These are phyloP conservation scores for barley (Hordeum vulgare) DNA, from an alignment of 176 grass and related monocot genomes.

Conservation along the genomic window DNA sequence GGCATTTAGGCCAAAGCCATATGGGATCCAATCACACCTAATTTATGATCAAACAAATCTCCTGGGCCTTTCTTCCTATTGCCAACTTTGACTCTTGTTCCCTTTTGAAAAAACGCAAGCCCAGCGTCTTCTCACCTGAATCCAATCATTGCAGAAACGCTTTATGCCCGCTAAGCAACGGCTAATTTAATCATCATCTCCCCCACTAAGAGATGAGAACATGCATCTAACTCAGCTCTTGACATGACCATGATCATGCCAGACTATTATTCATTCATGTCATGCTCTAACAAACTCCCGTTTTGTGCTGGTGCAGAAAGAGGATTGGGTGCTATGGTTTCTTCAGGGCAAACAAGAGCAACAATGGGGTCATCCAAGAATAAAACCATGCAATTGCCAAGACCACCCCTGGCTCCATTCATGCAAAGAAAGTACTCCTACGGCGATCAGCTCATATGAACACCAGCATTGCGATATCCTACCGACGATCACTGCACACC, in stretches of 20 bases:
- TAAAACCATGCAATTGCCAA: not conserved
- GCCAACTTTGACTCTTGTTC: not conserved
- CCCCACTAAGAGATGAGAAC: constrained; percentile 4
- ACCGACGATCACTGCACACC: not conserved
- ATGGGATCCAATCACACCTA: constrained; percentile 20
- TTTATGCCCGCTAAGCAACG: constrained; percentile 1
- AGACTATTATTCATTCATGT: not conserved
- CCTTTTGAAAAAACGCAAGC: not conserved
- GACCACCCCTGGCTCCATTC: not conserved
- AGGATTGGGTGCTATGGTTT: constrained; percentile 44
- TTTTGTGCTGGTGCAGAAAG: constrained; percentile 33
- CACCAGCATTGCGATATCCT: not conserved
- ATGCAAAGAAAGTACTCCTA: not conserved
- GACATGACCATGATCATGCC: not conserved
- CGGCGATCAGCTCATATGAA: not conserved
- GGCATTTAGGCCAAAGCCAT: not conserved
- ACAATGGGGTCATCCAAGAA: constrained; percentile 10
- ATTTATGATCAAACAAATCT: not conserved
- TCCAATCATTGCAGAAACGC: not conserved
- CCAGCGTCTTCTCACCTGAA: not conserved
- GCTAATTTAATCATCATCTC: constrained; percentile 16
- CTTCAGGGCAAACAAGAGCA: constrained; percentile 20
- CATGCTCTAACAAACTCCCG: not conserved
- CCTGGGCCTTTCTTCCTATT: not conserved
- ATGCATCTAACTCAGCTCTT: not conserved